Base-by-base conservation (phyloP, 352 stramenopile species). In the Globisporangium lucens region DNA sequence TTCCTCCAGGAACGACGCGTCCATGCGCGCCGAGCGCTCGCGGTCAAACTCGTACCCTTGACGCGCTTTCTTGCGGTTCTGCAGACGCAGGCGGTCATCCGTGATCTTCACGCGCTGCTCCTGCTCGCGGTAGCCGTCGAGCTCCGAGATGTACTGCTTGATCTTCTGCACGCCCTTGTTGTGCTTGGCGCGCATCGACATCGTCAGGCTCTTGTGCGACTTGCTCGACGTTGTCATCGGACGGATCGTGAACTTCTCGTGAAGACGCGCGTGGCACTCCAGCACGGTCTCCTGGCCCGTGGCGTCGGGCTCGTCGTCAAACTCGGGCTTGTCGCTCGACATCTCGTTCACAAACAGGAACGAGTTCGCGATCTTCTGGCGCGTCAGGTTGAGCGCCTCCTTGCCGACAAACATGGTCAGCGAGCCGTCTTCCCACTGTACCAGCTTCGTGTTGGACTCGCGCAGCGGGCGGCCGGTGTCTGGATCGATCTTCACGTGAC, bases 131-230 rank as follows among this genome's bases (percentile, higher is more conserved):
- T 89, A 83, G n/a, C 86, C 86, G 57, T 94, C 86, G 33, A 94
- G 65, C 66, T 95, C 88, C 3, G 86, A 94, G 59, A 95, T 91
- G 71, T 95, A 94, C 49, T 91, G 69, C 74, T 95, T 93, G 58
- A 94, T 79, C 66, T 89, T 89, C 69, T 94, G 85, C 52, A 93
- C 81, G 36, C 82, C 88, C 77, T 95, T 95, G 78, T 94, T 95
- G 75, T 95, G 88, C 63, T 93, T 92, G 47, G 88, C 88, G 10
- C 88, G 86, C 86, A 95, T 93, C 49, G 88, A 94, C 88, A 95
- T 94, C 61, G 83, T 95, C 17, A 95, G 75, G 64, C 85, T 93
- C 71, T 91, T 90, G 77, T 95, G 88, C 30, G 88, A 94, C 73
- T 91, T 93, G 65, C 83, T 93, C 33, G 78, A 75, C 13, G 82